These are phyloP conservation scores for Xylaria intraflava DNA, from an alignment of 495 filamentous ascomycete species.

Conservation along the genomic window DNA sequence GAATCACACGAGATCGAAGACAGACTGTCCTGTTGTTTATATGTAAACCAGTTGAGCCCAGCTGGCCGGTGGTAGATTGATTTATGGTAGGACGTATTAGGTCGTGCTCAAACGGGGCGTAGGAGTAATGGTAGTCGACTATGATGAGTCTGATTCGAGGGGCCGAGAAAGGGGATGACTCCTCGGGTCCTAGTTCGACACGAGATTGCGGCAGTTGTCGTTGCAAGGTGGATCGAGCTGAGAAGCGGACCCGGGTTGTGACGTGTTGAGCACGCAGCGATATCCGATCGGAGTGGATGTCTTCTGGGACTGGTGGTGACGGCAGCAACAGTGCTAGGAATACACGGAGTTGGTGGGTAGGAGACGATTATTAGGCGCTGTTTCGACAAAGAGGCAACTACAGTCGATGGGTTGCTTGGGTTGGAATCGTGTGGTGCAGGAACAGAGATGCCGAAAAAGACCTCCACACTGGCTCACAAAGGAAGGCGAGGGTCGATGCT, in stretches of 20 bases:
- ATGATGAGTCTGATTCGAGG: slow-evolving; percentile 16
- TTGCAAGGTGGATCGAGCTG: slow-evolving; percentile 18
- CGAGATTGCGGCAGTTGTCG: slow-evolving; percentile 13
- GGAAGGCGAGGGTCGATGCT: slow-evolving; percentile 24
- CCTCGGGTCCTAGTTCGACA: slow-evolving; percentile 19
- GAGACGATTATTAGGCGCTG: slow-evolving; percentile 22
- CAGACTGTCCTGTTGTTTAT: slow-evolving; percentile 19
- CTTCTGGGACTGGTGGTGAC: slow-evolving; percentile 20
- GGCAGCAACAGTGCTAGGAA: slow-evolving; percentile 15
- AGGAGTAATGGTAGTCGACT: slow-evolving; percentile 7
- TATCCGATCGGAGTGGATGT: slow-evolving; percentile 37
- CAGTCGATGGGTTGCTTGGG: slow-evolving; percentile 14
- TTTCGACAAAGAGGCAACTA: slow-evolving; percentile 17
- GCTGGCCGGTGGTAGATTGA: background rate
- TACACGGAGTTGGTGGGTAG: slow-evolving; percentile 19
- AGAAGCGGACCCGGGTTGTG: slow-evolving; percentile 25
- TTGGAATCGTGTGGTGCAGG: slow-evolving; percentile 15
- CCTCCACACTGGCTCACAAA: slow-evolving; percentile 22
- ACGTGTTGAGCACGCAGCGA: slow-evolving; percentile 37
- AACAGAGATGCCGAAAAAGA: slow-evolving; percentile 24
- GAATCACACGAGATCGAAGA: slow-evolving; percentile 1
- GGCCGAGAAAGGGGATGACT: slow-evolving; percentile 18
- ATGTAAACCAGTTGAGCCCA: slow-evolving; percentile 18
- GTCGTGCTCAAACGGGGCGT: background rate
- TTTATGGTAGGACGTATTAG: slow-evolving; percentile 6